Percentiles rank a stretch among this genome's conserved stretches.
These are phyloP conservation scores for Elymus sibiricus DNA, from an alignment of 176 grass and related monocot species.

Conservation along the genomic window DNA sequence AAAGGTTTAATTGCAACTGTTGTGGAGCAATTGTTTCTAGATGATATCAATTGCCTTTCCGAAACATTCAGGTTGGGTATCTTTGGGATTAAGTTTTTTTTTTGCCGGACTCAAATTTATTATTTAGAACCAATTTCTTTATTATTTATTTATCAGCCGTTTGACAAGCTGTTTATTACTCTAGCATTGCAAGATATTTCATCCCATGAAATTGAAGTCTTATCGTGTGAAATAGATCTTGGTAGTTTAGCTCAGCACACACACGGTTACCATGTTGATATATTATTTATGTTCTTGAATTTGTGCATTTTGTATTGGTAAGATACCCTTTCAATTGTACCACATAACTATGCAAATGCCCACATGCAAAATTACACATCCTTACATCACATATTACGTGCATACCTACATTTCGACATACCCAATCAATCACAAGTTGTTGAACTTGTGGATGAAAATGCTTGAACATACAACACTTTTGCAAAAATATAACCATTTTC, in stretches of 20 bases:
- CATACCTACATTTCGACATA: conserved; percentile 4
- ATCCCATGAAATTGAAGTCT: not conserved
- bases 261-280: not conserved
- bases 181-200: not conserved
- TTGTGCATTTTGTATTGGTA: not conserved
- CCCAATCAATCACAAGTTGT: not conserved
- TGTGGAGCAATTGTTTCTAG: conserved; percentile 70
- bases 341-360: not conserved
- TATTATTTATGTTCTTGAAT: conserved; percentile 12
- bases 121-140: not conserved
- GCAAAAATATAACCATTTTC: not conserved
- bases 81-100: conserved; percentile 2
- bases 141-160: not conserved
- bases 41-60: conserved; percentile 68
- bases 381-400: not conserved
- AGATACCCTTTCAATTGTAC: not conserved
- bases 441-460: conserved; percentile 4
- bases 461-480: not conserved
- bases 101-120: conserved; percentile 6
- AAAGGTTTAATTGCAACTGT: conserved; percentile 68
- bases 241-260: not conserved
- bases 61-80: conserved; percentile 81
- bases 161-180: not conserved
- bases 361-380: not conserved
- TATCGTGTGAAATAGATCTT: conserved; percentile 25